Conservation (phyloP, 2,329 filamentous ascomycete species). For the Arthroderma uncinatum region DNA sequence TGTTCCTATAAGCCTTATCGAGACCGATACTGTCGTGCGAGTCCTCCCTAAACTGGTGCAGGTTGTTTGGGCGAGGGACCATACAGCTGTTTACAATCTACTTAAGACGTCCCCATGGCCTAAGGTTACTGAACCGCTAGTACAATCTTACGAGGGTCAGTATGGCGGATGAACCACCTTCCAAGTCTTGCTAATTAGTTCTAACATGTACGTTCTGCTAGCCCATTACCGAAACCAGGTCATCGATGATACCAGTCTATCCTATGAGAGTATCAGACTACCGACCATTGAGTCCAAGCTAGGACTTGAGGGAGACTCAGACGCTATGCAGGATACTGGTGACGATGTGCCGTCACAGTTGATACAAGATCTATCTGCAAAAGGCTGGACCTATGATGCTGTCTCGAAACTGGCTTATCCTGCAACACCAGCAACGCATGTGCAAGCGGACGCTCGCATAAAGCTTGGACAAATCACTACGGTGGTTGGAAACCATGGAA, state of each 20-base stretch:
- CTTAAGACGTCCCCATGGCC: slow-evolving; percentile 28
- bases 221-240: slow-evolving; percentile 29
- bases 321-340: slow-evolving; percentile 14
- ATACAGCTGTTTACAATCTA: slow-evolving; percentile 27
- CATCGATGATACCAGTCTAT: slow-evolving; percentile 28
- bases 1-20: slow-evolving; percentile 24
- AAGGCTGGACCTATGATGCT: slow-evolving; percentile 31
- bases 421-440: slow-evolving; percentile 23
- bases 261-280: slow-evolving; percentile 32
- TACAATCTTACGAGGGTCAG: slow-evolving; percentile 29
- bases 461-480: slow-evolving; percentile 26
- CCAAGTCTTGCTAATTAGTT: neutral
- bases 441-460: slow-evolving; percentile 16
- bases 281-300: slow-evolving; percentile 28
- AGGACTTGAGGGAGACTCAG: slow-evolving; percentile 22
- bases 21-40: slow-evolving; percentile 25
- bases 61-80: slow-evolving; percentile 30
- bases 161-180: neutral
- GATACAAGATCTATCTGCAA: slow-evolving; percentile 25
- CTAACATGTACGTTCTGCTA: neutral
- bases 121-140: slow-evolving; percentile 22
- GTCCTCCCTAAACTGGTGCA: slow-evolving; percentile 28
- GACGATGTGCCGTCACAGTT: slow-evolving; percentile 21
- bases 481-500: slow-evolving; percentile 23
- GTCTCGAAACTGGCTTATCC: slow-evolving; percentile 23